Evolutionary conservation across 108 stramenopile species (phyloP), one percentile per base, ranked within the genome.

Genomic region (Epithemia pelagica): DNA sequence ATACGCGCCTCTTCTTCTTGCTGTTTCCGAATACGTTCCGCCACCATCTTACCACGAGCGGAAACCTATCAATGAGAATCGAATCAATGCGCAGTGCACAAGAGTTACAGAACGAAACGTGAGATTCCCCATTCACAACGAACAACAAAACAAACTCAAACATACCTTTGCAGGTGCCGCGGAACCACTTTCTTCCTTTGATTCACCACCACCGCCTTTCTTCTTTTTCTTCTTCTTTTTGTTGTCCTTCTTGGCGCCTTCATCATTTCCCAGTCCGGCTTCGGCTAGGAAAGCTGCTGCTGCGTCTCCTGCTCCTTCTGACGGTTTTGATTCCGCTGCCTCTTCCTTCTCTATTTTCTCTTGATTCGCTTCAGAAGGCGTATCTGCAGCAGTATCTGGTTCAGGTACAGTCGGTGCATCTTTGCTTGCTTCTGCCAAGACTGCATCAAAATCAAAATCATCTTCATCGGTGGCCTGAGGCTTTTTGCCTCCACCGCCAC

Each of bases 161-260:
- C 76, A 30, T 24, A 74, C 73, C 81, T 82, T 77, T 56, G 75
- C 76, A 10, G 10, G 10, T 46, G 37, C 37, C 15, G 10, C 37
- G 15, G 37, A 5, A 46, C 5, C 37, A 15, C 10, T 15, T 28
- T 71, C 77, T 66, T 74, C 74, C 26, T 73, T 80, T 53, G 66
- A 77, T 65, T 68, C 84, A 24, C 73, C 64, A 52, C 71, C 77
- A 28, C 71, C 71, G n/a, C 67, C 73, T 65, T 78, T 78, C 66
- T 91, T 92, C 71, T 89, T 95, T 71, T 95, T 95, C 73, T 92
- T 91, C 73, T 94, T 88, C 68, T 94, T 88, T 33, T 84, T 81
- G 10, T 66, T 68, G 28, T 57, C 80, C 2, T 62, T 73, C 1
- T 54, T 80, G 15, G 67, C 89, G 3, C 54, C 85, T 2, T 69